Evolutionary conservation across 257 asterid genomes (phyloP), one percentile per base, ranked within the genome.

Genomic region (Solanum bulbocastanum): DNA sequence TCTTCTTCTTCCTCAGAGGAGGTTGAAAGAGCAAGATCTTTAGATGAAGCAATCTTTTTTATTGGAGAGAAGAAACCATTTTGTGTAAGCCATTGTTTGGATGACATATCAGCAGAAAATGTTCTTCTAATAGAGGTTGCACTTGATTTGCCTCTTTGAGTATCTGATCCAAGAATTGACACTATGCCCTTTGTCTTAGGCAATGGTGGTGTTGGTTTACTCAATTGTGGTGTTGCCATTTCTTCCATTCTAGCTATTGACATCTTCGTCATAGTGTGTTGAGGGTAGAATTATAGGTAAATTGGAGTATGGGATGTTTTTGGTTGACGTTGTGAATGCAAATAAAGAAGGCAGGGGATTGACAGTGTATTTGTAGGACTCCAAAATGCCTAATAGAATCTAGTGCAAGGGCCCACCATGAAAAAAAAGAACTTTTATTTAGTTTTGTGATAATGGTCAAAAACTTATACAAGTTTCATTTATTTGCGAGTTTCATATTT

Each of bases 341-440:
- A 85, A 87, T 90, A 91, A 91, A 32, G 83, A 36, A 86, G 86
- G 10, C 30, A 8, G 79, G 74, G 90, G 87, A 60, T 87, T 83
- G 92, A n/a, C 84, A 0, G 2, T 94, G 90, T 93, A 95, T 95
- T 94, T 96, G 94, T 94, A 96, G 96, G 92, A 90, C 90, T 42
- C 27, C 74, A 86, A 92, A 88, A 90, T 42, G 92, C 86, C 68
- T 87, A 65, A 71, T 56, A 89, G 92, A 90, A 89, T 87, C 88
- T 49, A 84, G 93, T 90, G 85, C 86, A 23, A 83, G 91, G 96
- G 95, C 94, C 96, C 94, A 42, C 87, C 91, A 56, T 56, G 65
- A 20, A 18, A 56, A 0, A 18, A 56, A 56, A 1, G 0, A 16
- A 18, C n/a, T 6, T 49, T 52, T 18, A 22, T 23, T 62, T 62